A percentile compares a stretch with the other conserved stretches of the same genome.
Evolutionary conservation across 75 land plant genomes (phyloP).

Genomic region (Picea sitchensis): DNA sequence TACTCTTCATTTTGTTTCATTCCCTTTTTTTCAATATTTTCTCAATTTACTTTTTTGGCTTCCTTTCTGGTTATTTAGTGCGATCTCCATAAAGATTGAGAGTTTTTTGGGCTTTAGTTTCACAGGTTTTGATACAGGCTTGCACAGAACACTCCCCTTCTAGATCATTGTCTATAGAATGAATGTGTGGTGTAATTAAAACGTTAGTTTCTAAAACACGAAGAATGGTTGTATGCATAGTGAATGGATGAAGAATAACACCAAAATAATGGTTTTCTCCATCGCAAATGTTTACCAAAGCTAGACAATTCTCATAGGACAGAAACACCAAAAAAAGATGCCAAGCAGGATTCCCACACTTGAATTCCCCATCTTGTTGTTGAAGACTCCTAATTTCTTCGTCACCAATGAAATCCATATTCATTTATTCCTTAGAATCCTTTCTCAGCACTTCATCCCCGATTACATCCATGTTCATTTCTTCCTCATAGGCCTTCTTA

Average conservation of each 20-base stretch:
- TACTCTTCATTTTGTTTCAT: too few relatives aligned
- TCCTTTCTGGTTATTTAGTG: too few relatives aligned
- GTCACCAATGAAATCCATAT: constrained; percentile 29
- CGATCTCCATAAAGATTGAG: background rate
- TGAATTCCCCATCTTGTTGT: constrained; percentile 20
- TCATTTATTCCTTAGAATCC: constrained; percentile 6
- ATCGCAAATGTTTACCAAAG: constrained; percentile 49
- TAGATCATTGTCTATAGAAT: background rate
- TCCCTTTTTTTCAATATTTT: too few relatives aligned
- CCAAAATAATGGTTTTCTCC: constrained; percentile 23
- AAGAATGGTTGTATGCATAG: constrained; percentile 47
- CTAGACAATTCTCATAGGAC: constrained; percentile 32
- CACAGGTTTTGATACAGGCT: background rate
- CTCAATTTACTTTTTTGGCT: too few relatives aligned
- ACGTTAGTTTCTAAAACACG: constrained; percentile 7
- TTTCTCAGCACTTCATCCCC: background rate
- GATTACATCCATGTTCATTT: constrained; percentile 8
- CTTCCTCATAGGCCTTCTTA: background rate
- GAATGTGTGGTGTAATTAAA: background rate
- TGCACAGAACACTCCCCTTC: background rate
- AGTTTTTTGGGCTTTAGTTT: background rate
- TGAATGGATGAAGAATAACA: constrained; percentile 61
- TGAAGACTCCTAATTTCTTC: constrained; percentile 36
- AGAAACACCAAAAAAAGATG: constrained; percentile 61
- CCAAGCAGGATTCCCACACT: constrained; percentile 46